These are phyloP conservation scores for Pachysandra terminalis DNA, from an alignment of 164 flowering plant species.

Conservation along the genomic window DNA sequence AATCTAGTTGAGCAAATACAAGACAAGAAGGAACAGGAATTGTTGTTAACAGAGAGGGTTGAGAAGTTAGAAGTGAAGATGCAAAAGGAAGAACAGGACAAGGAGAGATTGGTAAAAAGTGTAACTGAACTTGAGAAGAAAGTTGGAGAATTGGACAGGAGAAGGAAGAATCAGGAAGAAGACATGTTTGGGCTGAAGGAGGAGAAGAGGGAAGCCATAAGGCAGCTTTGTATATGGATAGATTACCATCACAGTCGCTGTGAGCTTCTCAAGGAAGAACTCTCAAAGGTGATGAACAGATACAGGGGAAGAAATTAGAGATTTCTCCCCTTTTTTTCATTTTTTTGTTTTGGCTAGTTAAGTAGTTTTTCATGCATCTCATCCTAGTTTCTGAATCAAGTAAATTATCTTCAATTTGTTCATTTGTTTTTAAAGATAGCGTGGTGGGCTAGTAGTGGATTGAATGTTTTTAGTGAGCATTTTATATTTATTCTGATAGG, in stretches of 20 bases:
- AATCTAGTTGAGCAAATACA: slow-evolving; percentile 23
- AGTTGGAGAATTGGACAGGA: slow-evolving; percentile 39
- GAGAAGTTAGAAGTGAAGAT: slow-evolving; percentile 29
- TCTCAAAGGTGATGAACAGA: slow-evolving; percentile 21
- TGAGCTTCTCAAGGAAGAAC: slow-evolving; percentile 37
- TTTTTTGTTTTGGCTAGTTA: too few relatives aligned
- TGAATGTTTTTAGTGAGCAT: neutral
- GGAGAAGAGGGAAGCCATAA: slow-evolving; percentile 83
- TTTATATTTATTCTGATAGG: too few relatives aligned
- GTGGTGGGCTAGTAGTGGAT: neutral
- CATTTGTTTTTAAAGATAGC: neutral
- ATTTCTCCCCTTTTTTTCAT: too few relatives aligned
- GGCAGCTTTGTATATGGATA: slow-evolving; percentile 65
- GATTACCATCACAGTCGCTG: slow-evolving; percentile 57
- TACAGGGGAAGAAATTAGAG: neutral
- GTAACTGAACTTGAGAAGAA: slow-evolving; percentile 26
- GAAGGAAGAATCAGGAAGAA: slow-evolving; percentile 40
- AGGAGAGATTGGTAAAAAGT: slow-evolving; percentile 19
- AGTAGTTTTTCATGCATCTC: too few relatives aligned
- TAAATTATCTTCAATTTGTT: neutral
- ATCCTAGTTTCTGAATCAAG: neutral
- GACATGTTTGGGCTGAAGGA: slow-evolving; percentile 41
- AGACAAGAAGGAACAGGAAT: slow-evolving; percentile 29
- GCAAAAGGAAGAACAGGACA: slow-evolving; percentile 28
- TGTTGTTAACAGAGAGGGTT: slow-evolving; percentile 24